phyloP scores from a whole-genome alignment of 352 stramenopile species.

The Globisporangium megalacanthum region DNA sequence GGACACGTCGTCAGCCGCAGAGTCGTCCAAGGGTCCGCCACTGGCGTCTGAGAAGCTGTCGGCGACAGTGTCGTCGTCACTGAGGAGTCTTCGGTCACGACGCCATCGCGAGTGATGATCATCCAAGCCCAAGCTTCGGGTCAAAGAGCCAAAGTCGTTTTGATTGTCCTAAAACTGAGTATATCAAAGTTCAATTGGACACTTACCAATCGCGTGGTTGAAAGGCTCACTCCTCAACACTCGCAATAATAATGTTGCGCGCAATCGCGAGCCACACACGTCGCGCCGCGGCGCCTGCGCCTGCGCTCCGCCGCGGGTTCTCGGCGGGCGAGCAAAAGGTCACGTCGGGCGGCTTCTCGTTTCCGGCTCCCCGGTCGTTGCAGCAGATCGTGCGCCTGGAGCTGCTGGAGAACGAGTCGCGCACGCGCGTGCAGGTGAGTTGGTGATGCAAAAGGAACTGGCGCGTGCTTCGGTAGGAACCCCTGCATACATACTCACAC shows the following conservation, averaged over 20 bases:
- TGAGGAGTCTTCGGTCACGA: not conserved
- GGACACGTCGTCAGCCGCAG: not conserved
- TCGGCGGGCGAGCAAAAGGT: conserved; percentile 12
- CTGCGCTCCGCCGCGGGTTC: not conserved
- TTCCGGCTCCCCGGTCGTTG: conserved; percentile 68
- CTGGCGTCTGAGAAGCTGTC: conserved; percentile 4
- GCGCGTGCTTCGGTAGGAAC: no score
- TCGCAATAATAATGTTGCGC: no score
- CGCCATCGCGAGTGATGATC: not conserved
- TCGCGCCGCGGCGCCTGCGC: not conserved
- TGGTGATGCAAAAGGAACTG: no score
- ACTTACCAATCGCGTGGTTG: no score
- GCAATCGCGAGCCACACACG: conserved; percentile 1
- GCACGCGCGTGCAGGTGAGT: conserved; percentile 29
- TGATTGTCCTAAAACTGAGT: no score
- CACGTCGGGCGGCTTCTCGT: conserved; percentile 64
- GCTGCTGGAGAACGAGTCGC: conserved; percentile 62
- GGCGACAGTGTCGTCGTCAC: not conserved
- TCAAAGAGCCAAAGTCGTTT: no score
- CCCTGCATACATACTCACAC: no score
- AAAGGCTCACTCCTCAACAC: no score
- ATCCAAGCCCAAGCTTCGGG: no score
- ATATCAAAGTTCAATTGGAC: no score
- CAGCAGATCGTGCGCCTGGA: conserved; percentile 84
- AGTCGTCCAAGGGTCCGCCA: conserved; percentile 5